Evolutionary conservation across 176 grass and related monocot species (phyloP).

Genomic region (Aegilops sharonensis): DNA sequence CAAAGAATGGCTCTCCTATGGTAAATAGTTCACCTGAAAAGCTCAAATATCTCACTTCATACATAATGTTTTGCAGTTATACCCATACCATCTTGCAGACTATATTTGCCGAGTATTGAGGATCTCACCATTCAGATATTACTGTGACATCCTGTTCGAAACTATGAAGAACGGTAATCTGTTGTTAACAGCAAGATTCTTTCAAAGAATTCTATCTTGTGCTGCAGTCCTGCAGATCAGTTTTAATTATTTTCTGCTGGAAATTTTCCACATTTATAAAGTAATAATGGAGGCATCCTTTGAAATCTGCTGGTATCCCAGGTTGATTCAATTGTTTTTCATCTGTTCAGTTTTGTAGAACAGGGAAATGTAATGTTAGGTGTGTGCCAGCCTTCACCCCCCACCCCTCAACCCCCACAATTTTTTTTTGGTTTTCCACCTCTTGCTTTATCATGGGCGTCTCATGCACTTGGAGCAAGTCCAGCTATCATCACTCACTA

Average conservation of each 20-base stretch:
- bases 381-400: no score
- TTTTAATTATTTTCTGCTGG: constrained; percentile 14
- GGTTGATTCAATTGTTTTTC: not conserved
- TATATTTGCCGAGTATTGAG: constrained; percentile 91
- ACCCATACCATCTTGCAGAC: constrained; percentile 93
- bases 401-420: no score
- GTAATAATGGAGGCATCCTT: not conserved
- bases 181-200: constrained; percentile 15
- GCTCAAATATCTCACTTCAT: constrained; percentile 21
- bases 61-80: constrained; percentile 68
- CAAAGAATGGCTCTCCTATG: not conserved
- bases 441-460: no score
- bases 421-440: no score
- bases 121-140: constrained; percentile 93
- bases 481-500: no score
- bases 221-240: not conserved
- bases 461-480: no score
- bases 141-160: constrained; percentile 97
- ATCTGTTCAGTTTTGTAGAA: not conserved
- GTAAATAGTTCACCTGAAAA: constrained; percentile 3
- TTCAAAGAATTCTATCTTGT: constrained; percentile 14
- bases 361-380: no score
- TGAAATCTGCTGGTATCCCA: not conserved
- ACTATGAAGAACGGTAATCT: constrained; percentile 89
- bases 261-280: constrained; percentile 9